Evolutionary conservation across 495 filamentous ascomycete genomes (phyloP), one percentile per base, ranked within the genome.

Genomic region (Aspergillus cristatus): DNA sequence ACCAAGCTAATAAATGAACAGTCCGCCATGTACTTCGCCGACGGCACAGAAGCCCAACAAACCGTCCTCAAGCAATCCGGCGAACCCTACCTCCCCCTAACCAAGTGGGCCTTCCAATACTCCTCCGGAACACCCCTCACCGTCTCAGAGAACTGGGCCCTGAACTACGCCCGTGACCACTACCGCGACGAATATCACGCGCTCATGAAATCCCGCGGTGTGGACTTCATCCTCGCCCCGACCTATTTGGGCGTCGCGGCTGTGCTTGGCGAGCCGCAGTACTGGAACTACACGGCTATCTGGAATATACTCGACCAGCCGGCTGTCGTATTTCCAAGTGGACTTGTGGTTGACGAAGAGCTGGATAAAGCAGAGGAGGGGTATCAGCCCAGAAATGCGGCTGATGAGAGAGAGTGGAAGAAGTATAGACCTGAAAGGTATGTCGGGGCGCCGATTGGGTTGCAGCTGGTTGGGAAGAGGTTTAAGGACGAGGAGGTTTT

Each of bases 301-400:
- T 89, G 82, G 81, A 87, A 89, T 46, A 47, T 84, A 25, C 57
- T 86, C 0, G 80, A 86, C 49, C 78, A 79, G 43, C 83, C 79
- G 7, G 71, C 68, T 14, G 54, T 65, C 2, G 60, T 76, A 0
- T 79, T 83, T 47, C 78, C 77, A 0, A 56, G 54, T 0, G 67
- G 70, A 1, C 45, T 68, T 7, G 53, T 53, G 14, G 70, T 75
- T 11, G 70, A 74, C 32, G 14, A 49, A 7, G 51, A 60, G 32
- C 26, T 62, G 32, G 62, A 63, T 50, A 30, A 28, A 3, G 38
- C 54, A 7, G 54, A 59, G 42, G 43, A 38, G 37, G 50, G 50
- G 6, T 67, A 58, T 34, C 28, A 34, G 30, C 54, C 59, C 8
- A 48, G 59, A 2, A 50, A 40, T 31, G 59, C 51, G 20, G 43